Evolutionary conservation across 345 rosid genomes (phyloP), one percentile per base, ranked within the genome.

Genomic region (Euphorbia tirucalli): DNA sequence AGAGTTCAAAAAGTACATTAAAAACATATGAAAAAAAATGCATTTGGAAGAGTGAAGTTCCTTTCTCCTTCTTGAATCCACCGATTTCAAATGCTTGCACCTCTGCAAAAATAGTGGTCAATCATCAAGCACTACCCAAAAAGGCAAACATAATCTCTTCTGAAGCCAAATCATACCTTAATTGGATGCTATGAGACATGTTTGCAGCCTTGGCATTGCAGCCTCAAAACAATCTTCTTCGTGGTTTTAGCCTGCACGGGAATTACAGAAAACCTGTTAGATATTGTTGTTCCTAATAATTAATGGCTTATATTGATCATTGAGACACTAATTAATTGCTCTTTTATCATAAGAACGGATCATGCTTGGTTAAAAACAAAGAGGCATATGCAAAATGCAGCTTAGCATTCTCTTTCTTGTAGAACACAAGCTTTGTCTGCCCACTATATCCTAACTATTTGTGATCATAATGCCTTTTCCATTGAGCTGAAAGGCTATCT

Each of bases 401-500:
- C 7, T 25, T 27, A 37, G 31, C 15, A 3, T 2, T 21, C 48
- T 72, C 77, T 77, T 77, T 77, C 67, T 77, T 72, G 66, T 72
- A 77, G 65, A 77, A 77, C 21, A 72, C 80, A 44, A 73, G 80
- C 48, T 72, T 77, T n/a, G 80, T 72, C 75, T 77, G 70, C 0
- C 80, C 77, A 27, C 70, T 66, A 77, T 77, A 77, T 24, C 77
- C 74, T 22, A 73, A 77, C 27, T 68, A 73, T 49, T 72, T 72
- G 70, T 73, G 70, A 72, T 77, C 77, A 19, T 72, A 72, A 44
- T 61, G 61, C 7, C 74, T 11, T 25, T 77, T 72, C 3, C 66
- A 73, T 37, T 74, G 77, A 5, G 61, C 72, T 67, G 72, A 71
- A 37, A 59, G 55, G 43, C 72, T 74, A 60, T 55, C 77, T 41